phyloP scores from a whole-genome alignment of 2,329 filamentous ascomycete species.

The Exophiala sideris region DNA sequence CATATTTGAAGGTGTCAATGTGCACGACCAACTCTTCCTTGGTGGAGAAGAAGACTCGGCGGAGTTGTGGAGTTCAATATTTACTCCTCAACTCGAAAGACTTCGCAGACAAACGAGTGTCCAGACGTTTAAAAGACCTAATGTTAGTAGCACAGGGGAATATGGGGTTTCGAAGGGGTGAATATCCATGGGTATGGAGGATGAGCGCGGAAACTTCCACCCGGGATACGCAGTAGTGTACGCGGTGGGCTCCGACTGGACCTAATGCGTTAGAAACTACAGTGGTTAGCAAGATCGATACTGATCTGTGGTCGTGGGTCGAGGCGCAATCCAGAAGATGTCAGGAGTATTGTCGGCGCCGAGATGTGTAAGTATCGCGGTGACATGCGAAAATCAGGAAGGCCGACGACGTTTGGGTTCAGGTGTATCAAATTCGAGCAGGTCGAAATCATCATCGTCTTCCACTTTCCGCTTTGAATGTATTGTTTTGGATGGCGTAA shows the following conservation, averaged over 20 bases:
- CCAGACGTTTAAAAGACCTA: conserved; percentile 6
- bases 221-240: not conserved
- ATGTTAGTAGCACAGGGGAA: conserved; percentile 22
- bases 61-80: not conserved
- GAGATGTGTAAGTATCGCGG: not conserved
- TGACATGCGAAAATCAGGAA: conserved; percentile 7
- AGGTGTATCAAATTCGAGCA: conserved; percentile 25
- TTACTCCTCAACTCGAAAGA: not conserved
- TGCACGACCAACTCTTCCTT: not conserved
- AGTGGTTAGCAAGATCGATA: conserved; percentile 2
- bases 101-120: not conserved
- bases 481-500: conserved; percentile 18
- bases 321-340: not conserved
- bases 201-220: not conserved
- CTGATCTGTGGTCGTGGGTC: not conserved
- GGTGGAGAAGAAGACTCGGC: not conserved
- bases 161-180: not conserved
- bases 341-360: not conserved
- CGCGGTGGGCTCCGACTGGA: not conserved
- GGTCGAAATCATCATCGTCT: conserved; percentile 25
- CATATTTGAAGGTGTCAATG: conserved; percentile 4
- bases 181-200: not conserved
- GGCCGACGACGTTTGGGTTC: conserved; percentile 26
- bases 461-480: conserved; percentile 26
- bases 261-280: conserved; percentile 12